phyloP scores from a whole-genome alignment of 139 green algal species.

The Coccomyxa sp. region DNA sequence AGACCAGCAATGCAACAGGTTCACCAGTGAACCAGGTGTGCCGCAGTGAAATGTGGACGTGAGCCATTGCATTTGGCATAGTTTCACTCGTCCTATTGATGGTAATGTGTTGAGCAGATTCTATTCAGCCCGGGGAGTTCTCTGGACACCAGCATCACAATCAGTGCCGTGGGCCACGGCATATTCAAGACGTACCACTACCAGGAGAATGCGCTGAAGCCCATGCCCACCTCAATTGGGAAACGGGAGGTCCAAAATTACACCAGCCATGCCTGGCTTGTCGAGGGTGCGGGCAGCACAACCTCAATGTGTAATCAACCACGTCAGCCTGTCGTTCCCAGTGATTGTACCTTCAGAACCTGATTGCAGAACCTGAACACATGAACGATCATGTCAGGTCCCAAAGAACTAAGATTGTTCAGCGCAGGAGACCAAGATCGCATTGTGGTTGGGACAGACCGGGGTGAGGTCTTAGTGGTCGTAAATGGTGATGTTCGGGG shows the following conservation, averaged over 20 bases:
- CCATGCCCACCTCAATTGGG: constrained; percentile 39
- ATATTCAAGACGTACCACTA: constrained; percentile 57
- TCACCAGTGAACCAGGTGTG: constrained; percentile 33
- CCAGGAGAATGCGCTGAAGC: constrained; percentile 41
- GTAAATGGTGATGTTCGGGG: constrained; percentile 54
- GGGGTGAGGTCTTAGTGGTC: constrained; percentile 77
- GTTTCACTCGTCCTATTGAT: no score
- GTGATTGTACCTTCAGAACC: background rate
- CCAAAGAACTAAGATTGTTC: no score
- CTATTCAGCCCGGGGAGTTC: constrained; percentile 44
- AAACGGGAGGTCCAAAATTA: constrained; percentile 57
- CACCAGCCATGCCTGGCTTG: constrained; percentile 60
- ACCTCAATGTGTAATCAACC: no score
- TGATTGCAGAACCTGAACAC: background rate
- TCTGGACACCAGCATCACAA: constrained; percentile 20
- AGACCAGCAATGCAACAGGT: constrained; percentile 23
- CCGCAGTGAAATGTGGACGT: no score
- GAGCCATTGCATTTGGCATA: no score
- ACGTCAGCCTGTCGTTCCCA: background rate
- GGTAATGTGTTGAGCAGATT: constrained; percentile 32
- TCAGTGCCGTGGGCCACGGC: constrained; percentile 57
- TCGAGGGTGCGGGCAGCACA: constrained; percentile 8
- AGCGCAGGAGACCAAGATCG: constrained; percentile 44
- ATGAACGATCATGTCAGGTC: no score
- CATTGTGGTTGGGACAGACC: constrained; percentile 68